Base-by-base conservation (phyloP, 352 stramenopile species). In the Phytopythium sindhum region DNA sequence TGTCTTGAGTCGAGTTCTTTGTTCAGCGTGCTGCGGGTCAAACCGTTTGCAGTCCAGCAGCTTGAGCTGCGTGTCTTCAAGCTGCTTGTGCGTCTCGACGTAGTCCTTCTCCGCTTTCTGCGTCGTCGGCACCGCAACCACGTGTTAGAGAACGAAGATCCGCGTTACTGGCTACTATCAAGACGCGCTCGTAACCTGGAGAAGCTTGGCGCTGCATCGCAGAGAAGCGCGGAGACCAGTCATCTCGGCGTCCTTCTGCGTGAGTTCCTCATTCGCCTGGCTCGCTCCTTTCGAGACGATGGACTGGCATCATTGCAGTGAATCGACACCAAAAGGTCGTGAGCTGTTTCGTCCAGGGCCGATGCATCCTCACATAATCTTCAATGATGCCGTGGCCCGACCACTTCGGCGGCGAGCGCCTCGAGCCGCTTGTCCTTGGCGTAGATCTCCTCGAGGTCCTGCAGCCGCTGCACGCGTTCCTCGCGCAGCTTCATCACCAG, bases 391-490 rank as follows among this genome's bases (percentile, higher is more conserved):
- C 35, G 7, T 23, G 1, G 10, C 56, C 68, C 9, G 51, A 91
- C 83, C 66, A 88, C 80, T 81, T 89, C 81, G 24, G 48, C 71
- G 4, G 75, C 58, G 15, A 92, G 58, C 17, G 83, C 71, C 44
- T 89, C 83, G 10, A 92, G 62, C 33, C 86, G 72, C 57, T 90
- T 92, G 48, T 92, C 81, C 59, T 92, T 92, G 15, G 80, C 70
- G 57, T 92, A 92, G 61, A 92, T 92, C 60, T 92, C 83, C 51
- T 92, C 77, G 9, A 90, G 66, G 68, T 92, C 83, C 47, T 92
- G 83, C n/a, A 92, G 60, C 37, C 83, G 68, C 57, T 92, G 83
- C 6, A 91, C 81, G n/a, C 83, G 83, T 55, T 91, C 81, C 61
- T 91, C 83, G 37, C 86, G 74, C 4, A 92, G 68, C 51, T 92